phyloP scores from a whole-genome alignment of 495 filamentous ascomycete species.

The Glarea lozoyensis region DNA sequence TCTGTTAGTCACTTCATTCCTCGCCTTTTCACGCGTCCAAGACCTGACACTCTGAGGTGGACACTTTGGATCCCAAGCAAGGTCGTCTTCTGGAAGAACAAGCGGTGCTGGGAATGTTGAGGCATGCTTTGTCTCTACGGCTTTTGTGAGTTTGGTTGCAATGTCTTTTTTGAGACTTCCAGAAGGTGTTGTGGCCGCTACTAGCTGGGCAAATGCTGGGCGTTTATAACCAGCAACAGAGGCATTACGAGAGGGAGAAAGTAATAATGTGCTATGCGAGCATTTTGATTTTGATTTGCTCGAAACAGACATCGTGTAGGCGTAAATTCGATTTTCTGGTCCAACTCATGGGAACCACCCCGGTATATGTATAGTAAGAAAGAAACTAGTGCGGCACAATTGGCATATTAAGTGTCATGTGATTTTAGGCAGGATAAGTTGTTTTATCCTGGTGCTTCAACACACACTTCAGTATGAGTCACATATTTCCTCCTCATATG shows the following conservation, averaged over 20 bases:
- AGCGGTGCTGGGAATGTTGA: constrained; percentile 50
- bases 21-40: constrained; percentile 39
- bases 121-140: neutral
- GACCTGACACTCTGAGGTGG: constrained; percentile 48
- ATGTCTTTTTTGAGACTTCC: neutral
- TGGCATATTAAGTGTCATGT: no score
- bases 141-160: neutral
- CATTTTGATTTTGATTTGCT: no score
- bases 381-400: no score
- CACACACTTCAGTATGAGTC: no score
- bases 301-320: no score
- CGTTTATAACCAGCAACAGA: constrained; percentile 2
- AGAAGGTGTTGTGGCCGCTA: constrained; percentile 7
- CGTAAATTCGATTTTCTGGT: no score
- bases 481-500: no score
- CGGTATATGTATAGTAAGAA: no score
- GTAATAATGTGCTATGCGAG: neutral
- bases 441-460: no score
- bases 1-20: constrained; percentile 41
- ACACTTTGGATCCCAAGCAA: constrained; percentile 43
- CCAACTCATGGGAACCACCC: no score
- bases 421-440: no score
- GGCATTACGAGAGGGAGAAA: constrained; percentile 2
- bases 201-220: neutral
- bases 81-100: constrained; percentile 51